Evolutionary conservation across 129 eudicot genomes (phyloP).

Genomic region (Centrapalus pauciflorus): DNA sequence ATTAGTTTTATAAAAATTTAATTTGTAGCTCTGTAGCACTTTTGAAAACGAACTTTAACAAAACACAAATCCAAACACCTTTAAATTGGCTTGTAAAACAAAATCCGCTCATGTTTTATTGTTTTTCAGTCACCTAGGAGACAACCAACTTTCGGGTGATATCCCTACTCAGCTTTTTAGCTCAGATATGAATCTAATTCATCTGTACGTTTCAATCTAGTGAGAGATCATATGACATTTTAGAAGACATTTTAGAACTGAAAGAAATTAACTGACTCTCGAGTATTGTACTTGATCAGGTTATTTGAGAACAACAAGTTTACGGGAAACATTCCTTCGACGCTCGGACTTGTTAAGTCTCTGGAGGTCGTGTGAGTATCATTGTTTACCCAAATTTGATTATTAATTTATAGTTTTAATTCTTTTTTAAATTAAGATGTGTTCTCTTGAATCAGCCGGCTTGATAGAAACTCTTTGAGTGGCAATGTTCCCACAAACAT

Average conservation of each 20-base stretch:
- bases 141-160: slow-evolving; percentile 58
- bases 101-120: background rate
- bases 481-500: slow-evolving; percentile 41
- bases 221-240: background rate
- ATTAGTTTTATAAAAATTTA: background rate
- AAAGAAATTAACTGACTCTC: too few relatives aligned
- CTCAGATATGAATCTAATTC: slow-evolving; percentile 44
- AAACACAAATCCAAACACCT: too few relatives aligned
- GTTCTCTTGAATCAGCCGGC: slow-evolving; percentile 33
- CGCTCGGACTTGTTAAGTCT: slow-evolving; percentile 1
- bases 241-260: too few relatives aligned
- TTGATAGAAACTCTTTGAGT: slow-evolving; percentile 33
- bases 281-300: background rate
- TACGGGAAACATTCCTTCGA: slow-evolving; percentile 4
- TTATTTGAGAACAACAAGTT: slow-evolving; percentile 15
- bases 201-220: slow-evolving; percentile 38
- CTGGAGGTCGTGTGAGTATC: slow-evolving; percentile 15
- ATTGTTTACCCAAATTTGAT: background rate
- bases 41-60: too few relatives aligned
- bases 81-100: too few relatives aligned
- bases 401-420: too few relatives aligned
- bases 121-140: slow-evolving; percentile 60
- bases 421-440: background rate
- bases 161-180: slow-evolving; percentile 47
- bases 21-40: too few relatives aligned